Base-by-base conservation (phyloP, 768 basidiomycete species). In the Boletus patriciae region DNA sequence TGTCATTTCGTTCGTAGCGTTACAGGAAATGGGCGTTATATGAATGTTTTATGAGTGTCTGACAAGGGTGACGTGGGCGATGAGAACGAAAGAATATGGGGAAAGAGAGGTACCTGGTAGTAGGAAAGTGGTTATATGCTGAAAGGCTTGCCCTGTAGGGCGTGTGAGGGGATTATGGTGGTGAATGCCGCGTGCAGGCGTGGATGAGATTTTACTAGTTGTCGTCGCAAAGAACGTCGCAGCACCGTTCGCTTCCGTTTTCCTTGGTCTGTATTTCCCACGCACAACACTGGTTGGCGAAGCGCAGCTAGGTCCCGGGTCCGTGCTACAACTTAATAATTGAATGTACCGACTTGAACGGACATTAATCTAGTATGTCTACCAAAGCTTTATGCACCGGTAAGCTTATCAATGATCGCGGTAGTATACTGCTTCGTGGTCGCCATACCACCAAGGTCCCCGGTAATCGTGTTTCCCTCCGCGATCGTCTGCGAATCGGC, bases 361-460 rank as follows among this genome's bases (percentile, higher is more conserved):
- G 25, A 25, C 34, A 36, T 36, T 36, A 58, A 54, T 66, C 67
- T 66, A n/a, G n/a, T n/a, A 68, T 62, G 23, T 46, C 62, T 48
- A 58, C 36, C 12, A 19, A 40, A 23, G 8, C 37, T 19, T 66
- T 67, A 68, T 46, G 56, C 65, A 55, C 65, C 66, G 51, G 67
- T 61, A 63, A 96, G 77, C 77, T 85, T 94, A 60, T 77, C 65
- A 59, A 97, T 87, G 74, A 98, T 96, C 27, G 93, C 89, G 52
- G 83, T 71, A 41, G 95, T 95, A 77, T 92, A 98, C 74, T 97
- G 87, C 72, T 79, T 79, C 3, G 97, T 99, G 34, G 86, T 84
- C 16, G 95, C 84, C 72, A 90, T 94, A 41, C 97, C 97, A 21
- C 97, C 94, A 56, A 99, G 78, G 74, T 99, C 97, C 31, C 96